phyloP scores from a whole-genome alignment of 139 green algal genomes.

The Chlorella sp. region DNA sequence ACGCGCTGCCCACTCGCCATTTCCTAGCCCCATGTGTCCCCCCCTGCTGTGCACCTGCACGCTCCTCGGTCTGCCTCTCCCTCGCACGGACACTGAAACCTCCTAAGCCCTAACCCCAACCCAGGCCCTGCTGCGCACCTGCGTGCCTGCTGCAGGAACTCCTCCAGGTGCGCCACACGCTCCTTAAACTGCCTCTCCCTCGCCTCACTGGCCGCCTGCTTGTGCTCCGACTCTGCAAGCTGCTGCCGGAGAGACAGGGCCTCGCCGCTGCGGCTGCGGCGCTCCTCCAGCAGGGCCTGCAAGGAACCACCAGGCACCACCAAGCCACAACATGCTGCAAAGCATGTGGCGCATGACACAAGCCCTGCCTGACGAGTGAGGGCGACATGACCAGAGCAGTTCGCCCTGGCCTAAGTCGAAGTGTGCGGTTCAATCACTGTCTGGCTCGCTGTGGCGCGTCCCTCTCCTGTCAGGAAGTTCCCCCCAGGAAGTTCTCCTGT shows the following conservation, averaged over 20 bases:
- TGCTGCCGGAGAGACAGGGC: conserved; percentile 22
- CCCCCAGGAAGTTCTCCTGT: too few relatives aligned
- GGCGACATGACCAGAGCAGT: not conserved
- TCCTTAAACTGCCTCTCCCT: not conserved
- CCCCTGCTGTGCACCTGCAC: not conserved
- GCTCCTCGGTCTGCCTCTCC: not conserved
- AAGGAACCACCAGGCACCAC: not conserved
- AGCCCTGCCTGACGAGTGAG: not conserved
- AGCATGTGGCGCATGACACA: not conserved
- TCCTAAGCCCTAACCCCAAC: not conserved
- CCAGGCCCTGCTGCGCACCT: conserved; percentile 8
- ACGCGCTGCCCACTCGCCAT: not conserved
- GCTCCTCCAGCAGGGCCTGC: conserved; percentile 3
- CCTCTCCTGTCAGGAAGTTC: conserved; percentile 5
- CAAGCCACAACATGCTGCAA: not conserved
- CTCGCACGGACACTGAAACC: not conserved
- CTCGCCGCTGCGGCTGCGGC: conserved; percentile 8
- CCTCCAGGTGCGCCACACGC: conserved; percentile 26
- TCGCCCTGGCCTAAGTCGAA: not conserved
- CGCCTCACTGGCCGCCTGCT: conserved; percentile 1
- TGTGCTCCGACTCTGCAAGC: conserved; percentile 18
- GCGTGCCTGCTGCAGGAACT: conserved; percentile 22
- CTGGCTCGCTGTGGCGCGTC: not conserved
- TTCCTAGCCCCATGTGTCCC: not conserved
- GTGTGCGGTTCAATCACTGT: not conserved